Evolutionary conservation across 2,329 filamentous ascomycete genomes (phyloP), one percentile per base, ranked within the genome.

Genomic region (Claviceps fusiformis): DNA sequence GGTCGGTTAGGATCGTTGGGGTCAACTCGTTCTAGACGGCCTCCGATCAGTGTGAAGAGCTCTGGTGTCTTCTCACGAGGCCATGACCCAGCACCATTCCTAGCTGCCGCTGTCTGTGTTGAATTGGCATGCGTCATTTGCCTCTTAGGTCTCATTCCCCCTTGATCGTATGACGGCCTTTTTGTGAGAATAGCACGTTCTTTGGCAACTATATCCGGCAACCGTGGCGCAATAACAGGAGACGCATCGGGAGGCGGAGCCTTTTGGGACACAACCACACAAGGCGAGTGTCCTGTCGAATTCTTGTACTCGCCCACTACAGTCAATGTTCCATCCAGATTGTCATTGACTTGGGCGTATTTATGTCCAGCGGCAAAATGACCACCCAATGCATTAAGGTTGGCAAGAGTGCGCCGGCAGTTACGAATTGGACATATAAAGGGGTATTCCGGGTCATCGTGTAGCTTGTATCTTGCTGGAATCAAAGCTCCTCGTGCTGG

Each of bases 291-390:
- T 15, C 59, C 59, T n/a, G 37, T 50, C 17, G 44, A 31, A 43
- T 61, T 67, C 27, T 55, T 58, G 53, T 68, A 68, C 10, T 3
- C 55, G 10, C 61, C 61, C 3, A 70, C 45, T 10, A 64, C 57
- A 17, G 67, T 64, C 10, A 74, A 52, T 0, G 71, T 74, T 3
- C 72, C 72, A 10, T 74, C 72, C 3, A 61, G 60, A 33, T 74
- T 74, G 53, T 74, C 72, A 33, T 74, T 72, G 49, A 72, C 64
- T 9, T 54, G 67, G 54, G 41, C 54, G 39, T 57, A 55, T 31
- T 55, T 60, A 35, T 69, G 67, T 0, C 54, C 58, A 10, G 60
- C 63, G 29, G 54, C 48, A 49, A 65, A 67, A 50, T 68, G 66
- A 0, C 61, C 61, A 4, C 59, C 60, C 5, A 69, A 57, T 3